A percentile compares a stretch with the other conserved stretches of the same genome.
Conservation (phyloP, 441 rosid genomes). For the Mallotus japonicus region DNA sequence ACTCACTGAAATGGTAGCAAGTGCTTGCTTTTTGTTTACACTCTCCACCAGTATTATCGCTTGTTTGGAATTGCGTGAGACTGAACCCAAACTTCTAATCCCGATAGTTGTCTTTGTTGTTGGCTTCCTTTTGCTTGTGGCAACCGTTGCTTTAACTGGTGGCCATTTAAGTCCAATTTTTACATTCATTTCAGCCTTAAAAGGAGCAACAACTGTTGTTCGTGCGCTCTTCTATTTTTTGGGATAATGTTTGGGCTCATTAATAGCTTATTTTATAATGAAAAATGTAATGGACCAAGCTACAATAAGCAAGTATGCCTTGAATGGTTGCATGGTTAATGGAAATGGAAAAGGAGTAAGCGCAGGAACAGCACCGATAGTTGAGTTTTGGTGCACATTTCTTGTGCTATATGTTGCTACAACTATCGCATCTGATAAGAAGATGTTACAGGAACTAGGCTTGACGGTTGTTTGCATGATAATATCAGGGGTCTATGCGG, state of each 20-base stretch:
- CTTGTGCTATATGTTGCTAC: conserved; percentile 40
- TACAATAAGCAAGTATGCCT: conserved; percentile 21
- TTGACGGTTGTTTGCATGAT: conserved; percentile 14
- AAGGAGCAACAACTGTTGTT: conserved; percentile 26
- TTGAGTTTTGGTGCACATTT: conserved; percentile 46
- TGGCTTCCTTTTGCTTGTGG: conserved; percentile 36
- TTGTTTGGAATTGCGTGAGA: conserved; percentile 35
- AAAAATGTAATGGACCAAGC: conserved; percentile 29
- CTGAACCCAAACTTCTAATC: conserved; percentile 40
- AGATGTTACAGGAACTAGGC: conserved; percentile 36
- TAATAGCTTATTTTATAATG: conserved; percentile 26
- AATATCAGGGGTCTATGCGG: conserved; percentile 27
- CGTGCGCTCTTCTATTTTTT: conserved; percentile 33
- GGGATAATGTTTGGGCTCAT: conserved; percentile 40
- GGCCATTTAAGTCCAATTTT: conserved; percentile 49
- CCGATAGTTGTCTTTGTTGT: conserved; percentile 39
- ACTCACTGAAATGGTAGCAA: conserved; percentile 40
- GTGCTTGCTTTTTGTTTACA: conserved; percentile 36
- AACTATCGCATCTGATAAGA: conserved; percentile 37
- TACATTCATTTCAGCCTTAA: conserved; percentile 37
- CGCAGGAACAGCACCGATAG: conserved; percentile 24
- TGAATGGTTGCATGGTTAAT: conserved; percentile 35
- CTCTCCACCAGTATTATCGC: conserved; percentile 32
- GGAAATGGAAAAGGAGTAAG: conserved; percentile 26
- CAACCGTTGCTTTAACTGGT: conserved; percentile 40